Evolutionary conservation across 257 asterid species (phyloP), one percentile per base, ranked within the genome.

Genomic region (Petrea volubilis): DNA sequence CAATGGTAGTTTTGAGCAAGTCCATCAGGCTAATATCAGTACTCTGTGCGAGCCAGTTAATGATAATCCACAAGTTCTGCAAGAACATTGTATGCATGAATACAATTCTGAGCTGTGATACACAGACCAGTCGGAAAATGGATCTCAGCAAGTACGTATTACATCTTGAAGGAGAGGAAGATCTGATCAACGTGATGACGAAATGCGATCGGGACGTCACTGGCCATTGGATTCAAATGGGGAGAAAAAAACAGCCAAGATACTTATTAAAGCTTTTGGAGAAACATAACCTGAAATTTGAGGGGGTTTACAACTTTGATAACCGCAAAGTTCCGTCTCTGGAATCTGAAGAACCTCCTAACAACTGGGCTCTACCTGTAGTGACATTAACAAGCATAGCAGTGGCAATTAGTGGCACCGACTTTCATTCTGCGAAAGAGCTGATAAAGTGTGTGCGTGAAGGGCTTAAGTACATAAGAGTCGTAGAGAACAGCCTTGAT

Each of bases 351-450:
- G 88, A 86, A 69, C 96, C 97, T 63, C 92, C 88, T 4, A 79
- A 88, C 65, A 76, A 91, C 80, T 92, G 98, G 97, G 94, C 97
- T 47, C 97, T 92, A 33, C 97, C 98, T 10, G 88, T 90, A 57
- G 96, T 81, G 64, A 90, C 98, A 15, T 68, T 92, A 66, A 76
- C 95, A 56, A 86, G 97, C 90, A 88, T 90, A 59, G 96, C 97
- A 10, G 75, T 86, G 6, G 88, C 98, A 23, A 79, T 79, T 14
- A 79, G 82, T 7, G 41, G 64, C 27, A 65, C 61, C 1, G 78
- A 83, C 64, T 73, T 50, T 38, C 72, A 62, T 56, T 44, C 67
- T 1, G 64, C 63, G 34, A 88, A 86, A 68, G 79, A 82, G 69
- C 62, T 92, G 33, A 73, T 81, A 43, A 74, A 70, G 12, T 60